phyloP scores from a whole-genome alignment of 169 alveolate genomes.

The Plasmodium gallinaceum region DNA sequence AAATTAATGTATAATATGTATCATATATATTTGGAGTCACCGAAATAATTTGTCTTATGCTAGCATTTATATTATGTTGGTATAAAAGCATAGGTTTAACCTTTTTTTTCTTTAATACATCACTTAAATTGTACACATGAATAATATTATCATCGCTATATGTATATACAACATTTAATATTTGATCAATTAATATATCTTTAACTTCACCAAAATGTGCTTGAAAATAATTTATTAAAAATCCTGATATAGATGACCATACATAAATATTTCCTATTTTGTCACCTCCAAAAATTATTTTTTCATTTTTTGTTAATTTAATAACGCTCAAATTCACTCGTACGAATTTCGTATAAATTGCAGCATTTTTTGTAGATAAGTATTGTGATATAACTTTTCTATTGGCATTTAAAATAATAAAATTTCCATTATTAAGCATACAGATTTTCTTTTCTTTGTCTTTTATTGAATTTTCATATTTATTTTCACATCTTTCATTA shows the following conservation, averaged over 20 bases:
- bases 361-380: conserved; percentile 28
- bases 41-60: conserved; percentile 56
- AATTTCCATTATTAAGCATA: conserved; percentile 65
- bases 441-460: conserved; percentile 59
- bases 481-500: conserved; percentile 70
- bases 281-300: conserved; percentile 71
- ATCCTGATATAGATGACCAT: conserved; percentile 66
- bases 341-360: conserved; percentile 46
- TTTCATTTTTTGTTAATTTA: conserved; percentile 52
- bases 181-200: conserved; percentile 68
- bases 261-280: conserved; percentile 59
- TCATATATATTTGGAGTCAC: conserved; percentile 60
- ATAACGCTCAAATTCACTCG: conserved; percentile 60
- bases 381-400: conserved; percentile 52
- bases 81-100: conserved; percentile 35
- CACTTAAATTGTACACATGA: conserved; percentile 71
- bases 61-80: conserved; percentile 68
- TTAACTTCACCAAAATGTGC: conserved; percentile 66
- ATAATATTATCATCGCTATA: conserved; percentile 70
- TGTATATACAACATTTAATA: conserved; percentile 54
- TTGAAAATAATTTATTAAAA: conserved; percentile 68
- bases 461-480: conserved; percentile 41
- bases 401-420: conserved; percentile 38
- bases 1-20: conserved; percentile 44
- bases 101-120: conserved; percentile 60